A percentile compares a stretch with the other conserved stretches of the same genome.
Conservation (phyloP, 371 early-diverging fungal species). For the Haplosporangium sp. region DNA sequence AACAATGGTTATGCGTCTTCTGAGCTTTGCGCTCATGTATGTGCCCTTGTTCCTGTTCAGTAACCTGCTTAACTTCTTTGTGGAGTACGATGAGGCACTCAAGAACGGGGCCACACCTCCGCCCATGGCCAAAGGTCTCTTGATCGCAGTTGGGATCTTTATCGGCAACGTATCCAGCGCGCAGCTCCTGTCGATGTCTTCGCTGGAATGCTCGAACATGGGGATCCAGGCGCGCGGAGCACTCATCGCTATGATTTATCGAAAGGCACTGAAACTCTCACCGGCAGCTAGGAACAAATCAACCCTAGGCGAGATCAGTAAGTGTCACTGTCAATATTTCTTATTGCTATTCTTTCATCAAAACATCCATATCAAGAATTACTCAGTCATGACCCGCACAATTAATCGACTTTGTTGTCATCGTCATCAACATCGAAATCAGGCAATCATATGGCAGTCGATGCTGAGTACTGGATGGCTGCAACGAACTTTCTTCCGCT, state of each 20-base stretch:
- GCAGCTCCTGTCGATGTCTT: slow-evolving; percentile 44
- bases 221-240: slow-evolving; percentile 60
- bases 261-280: slow-evolving; percentile 64
- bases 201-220: slow-evolving; percentile 21
- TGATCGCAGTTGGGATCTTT: slow-evolving; percentile 42
- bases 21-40: slow-evolving; percentile 33
- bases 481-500: slow-evolving; percentile 50
- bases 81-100: slow-evolving; percentile 39
- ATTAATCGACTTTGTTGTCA: neutral
- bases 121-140: slow-evolving; percentile 19
- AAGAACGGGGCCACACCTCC: slow-evolving; percentile 29
- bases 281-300: slow-evolving; percentile 63
- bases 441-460: slow-evolving; percentile 86
- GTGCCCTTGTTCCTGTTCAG: slow-evolving; percentile 29
- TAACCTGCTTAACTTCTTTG: slow-evolving; percentile 32
- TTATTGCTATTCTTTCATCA: neutral
- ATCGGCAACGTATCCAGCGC: slow-evolving; percentile 20
- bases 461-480: slow-evolving; percentile 77
- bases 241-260: slow-evolving; percentile 64
- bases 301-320: slow-evolving; percentile 78
- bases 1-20: slow-evolving; percentile 16
- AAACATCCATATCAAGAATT: too few species aligned
- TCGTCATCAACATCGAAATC: neutral
- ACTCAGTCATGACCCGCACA: neutral
- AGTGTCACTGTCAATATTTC: neutral